A percentile compares a stretch with the other conserved stretches of the same genome.
Conservation (phyloP, 2,329 filamentous ascomycete genomes). For the Raffaelea deltoideospora region DNA sequence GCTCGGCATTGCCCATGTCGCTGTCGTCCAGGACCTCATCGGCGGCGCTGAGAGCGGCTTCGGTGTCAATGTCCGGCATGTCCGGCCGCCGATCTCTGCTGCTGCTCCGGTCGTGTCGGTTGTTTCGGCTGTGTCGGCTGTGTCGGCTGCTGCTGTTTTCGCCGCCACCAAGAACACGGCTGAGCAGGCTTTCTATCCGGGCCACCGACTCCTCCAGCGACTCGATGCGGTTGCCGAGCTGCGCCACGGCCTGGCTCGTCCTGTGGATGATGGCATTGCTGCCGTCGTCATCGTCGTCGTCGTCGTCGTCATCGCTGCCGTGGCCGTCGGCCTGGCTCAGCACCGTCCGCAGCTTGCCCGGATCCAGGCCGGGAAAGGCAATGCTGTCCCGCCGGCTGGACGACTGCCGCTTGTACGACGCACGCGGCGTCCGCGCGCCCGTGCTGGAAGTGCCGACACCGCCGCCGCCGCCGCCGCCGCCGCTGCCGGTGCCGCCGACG, state of each 20-base stretch:
- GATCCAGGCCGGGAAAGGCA: conserved; percentile 31
- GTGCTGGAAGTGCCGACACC: neutral
- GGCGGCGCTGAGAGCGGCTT: neutral
- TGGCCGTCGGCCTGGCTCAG: conserved; percentile 26
- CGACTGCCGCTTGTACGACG: conserved; percentile 10
- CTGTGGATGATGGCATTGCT: no score
- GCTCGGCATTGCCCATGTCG: conserved; percentile 4
- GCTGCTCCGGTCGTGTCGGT: neutral
- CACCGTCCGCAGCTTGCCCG: conserved; percentile 33
- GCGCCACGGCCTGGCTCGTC: conserved; percentile 13
- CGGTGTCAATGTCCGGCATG: neutral
- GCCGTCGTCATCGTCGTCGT: neutral
- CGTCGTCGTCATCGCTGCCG: neutral
- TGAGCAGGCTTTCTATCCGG: conserved; percentile 18
- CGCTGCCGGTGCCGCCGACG: neutral
- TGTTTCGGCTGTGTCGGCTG: neutral
- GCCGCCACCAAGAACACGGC: conserved; percentile 10
- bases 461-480: neutral
- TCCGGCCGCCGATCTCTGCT: no score
- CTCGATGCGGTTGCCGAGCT: conserved; percentile 28
- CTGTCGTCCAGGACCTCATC: conserved; percentile 9
- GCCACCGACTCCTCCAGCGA: conserved; percentile 33
- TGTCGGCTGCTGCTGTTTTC: neutral
- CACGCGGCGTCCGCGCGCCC: neutral
- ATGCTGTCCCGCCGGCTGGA: conserved; percentile 38